phyloP scores from a whole-genome alignment of 2,329 filamentous ascomycete genomes.

The Coniella vitis region DNA sequence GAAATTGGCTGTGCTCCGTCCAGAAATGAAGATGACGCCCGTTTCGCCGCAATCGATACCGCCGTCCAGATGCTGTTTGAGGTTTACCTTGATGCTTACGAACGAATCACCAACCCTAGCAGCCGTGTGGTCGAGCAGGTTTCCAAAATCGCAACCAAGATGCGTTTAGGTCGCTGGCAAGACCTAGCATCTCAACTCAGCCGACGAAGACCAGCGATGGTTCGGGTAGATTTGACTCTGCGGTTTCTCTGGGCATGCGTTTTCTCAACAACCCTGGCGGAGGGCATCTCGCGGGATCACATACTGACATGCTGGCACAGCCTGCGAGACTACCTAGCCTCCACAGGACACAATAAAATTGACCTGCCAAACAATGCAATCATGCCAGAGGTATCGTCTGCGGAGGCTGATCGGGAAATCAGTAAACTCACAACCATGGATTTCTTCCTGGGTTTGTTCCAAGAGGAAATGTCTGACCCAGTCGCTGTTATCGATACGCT shows the following conservation, averaged over 20 bases:
- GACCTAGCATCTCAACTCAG: constrained; percentile 40
- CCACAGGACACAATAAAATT: constrained; percentile 38
- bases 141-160: constrained; percentile 42
- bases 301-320: constrained; percentile 53
- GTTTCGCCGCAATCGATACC: constrained; percentile 30
- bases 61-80: constrained; percentile 55
- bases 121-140: constrained; percentile 41
- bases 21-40: neutral
- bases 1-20: constrained; percentile 29
- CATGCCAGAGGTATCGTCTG: constrained; percentile 78
- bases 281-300: constrained; percentile 49
- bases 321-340: constrained; percentile 43
- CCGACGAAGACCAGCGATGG: constrained; percentile 27
- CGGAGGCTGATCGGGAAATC: constrained; percentile 83
- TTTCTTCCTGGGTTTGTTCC: constrained; percentile 88
- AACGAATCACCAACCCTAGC: constrained; percentile 50
- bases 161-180: constrained; percentile 46
- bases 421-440: constrained; percentile 92
- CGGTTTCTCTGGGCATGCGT: constrained; percentile 54
- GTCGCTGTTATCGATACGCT: constrained; percentile 82
- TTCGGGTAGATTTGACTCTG: constrained; percentile 35
- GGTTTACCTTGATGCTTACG: constrained; percentile 54
- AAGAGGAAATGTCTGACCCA: constrained; percentile 73
- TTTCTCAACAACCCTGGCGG: constrained; percentile 43
- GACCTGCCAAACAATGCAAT: constrained; percentile 75